Conservation (phyloP, 192 early-diverging fungal genomes). For the Coemansia aciculifera region DNA sequence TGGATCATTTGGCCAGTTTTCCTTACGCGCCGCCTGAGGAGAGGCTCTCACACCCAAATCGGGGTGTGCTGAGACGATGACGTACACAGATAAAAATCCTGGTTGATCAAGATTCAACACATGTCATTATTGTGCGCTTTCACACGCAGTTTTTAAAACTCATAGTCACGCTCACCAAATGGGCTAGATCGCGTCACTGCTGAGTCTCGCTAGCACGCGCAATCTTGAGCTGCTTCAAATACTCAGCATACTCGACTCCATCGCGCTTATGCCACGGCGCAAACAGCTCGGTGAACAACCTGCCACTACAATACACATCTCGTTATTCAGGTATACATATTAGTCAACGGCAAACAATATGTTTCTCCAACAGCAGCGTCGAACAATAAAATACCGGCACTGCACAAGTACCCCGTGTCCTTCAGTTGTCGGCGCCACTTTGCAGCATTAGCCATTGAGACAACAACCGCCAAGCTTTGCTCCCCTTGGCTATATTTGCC, state of each 20-base stretch:
- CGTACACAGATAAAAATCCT: not conserved
- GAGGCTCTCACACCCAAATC: not conserved
- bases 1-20: no score
- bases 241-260: slow-evolving; percentile 38
- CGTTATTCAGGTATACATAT: slow-evolving; percentile 1
- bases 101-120: not conserved
- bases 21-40: not conserved
- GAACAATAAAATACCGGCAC: slow-evolving; percentile 3
- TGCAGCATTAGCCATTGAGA: not conserved
- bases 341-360: not conserved
- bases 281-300: slow-evolving; percentile 46
- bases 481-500: not conserved
- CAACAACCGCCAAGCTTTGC: not conserved
- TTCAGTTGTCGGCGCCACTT: slow-evolving; percentile 6
- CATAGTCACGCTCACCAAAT: not conserved
- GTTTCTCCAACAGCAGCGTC: not conserved
- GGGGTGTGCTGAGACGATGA: not conserved
- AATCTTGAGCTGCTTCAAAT: slow-evolving; percentile 44
- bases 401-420: slow-evolving; percentile 1
- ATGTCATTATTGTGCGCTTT: not conserved
- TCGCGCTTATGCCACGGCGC: slow-evolving; percentile 49
- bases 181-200: not conserved
- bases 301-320: slow-evolving; percentile 31
- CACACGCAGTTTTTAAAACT: not conserved
- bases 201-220: slow-evolving; percentile 37